A percentile compares a stretch with the other conserved stretches of the same genome.
Conservation (phyloP, 306 rosid species). For the Adenanthera pavonina region DNA sequence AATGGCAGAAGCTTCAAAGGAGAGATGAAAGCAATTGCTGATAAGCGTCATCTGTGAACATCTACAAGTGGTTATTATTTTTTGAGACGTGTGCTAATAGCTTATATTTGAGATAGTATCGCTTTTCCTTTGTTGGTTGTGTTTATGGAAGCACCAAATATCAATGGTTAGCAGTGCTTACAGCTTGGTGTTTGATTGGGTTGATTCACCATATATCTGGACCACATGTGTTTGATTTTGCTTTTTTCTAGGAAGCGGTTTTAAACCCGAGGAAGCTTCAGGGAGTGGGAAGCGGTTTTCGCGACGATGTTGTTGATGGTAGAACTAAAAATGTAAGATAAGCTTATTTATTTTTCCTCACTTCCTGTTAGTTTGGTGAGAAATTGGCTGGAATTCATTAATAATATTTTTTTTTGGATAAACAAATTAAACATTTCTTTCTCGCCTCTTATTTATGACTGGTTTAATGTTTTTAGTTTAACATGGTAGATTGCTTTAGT, state of each 20-base stretch:
- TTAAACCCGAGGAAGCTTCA: constrained; percentile 88
- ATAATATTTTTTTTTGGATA: background rate
- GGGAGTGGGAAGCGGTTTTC: constrained; percentile 81
- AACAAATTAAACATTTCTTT: background rate
- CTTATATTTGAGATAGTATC: no score
- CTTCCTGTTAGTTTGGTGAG: background rate
- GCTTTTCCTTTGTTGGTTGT: no score
- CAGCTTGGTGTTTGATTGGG: no score
- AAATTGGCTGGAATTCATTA: background rate
- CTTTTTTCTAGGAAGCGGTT: constrained; percentile 43
- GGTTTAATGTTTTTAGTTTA: constrained; percentile 26
- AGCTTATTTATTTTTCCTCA: background rate
- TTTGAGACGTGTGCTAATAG: no score
- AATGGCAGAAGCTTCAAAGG: no score
- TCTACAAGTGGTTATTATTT: no score
- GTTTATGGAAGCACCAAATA: no score
- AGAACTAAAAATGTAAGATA: constrained; percentile 78
- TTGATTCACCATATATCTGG: no score
- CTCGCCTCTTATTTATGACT: constrained; percentile 2
- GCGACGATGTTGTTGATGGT: constrained; percentile 66
- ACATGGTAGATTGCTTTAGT: background rate
- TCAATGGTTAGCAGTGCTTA: no score
- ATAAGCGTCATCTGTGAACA: no score
- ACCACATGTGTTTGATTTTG: no score
- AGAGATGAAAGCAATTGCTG: no score